Evolutionary conservation across 2,329 filamentous ascomycete species (phyloP).

Genomic region (Sporothrix mexicana): DNA sequence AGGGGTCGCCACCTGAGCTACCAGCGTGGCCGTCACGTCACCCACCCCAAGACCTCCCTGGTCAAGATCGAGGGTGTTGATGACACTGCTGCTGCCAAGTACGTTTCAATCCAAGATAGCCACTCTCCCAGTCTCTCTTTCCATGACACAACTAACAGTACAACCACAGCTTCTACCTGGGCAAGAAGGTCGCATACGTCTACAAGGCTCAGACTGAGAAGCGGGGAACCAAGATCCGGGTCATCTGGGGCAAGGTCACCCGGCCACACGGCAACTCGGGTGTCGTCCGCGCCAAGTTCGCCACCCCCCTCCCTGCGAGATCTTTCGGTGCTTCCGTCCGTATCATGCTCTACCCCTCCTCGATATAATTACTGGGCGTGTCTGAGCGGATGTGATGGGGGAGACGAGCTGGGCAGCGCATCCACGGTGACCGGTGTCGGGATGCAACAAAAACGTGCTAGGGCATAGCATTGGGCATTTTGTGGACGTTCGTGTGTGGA

Average conservation of each 20-base stretch:
- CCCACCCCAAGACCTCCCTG: slow-evolving; percentile 87
- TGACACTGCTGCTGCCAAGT: slow-evolving; percentile 85
- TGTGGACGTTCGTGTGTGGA: slow-evolving; percentile 27
- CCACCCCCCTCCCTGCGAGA: slow-evolving; percentile 92
- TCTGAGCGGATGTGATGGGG: not conserved
- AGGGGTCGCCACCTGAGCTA: slow-evolving; percentile 99
- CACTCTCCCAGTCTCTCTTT: slow-evolving; percentile 36
- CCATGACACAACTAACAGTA: slow-evolving; percentile 54
- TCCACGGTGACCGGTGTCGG: slow-evolving; percentile 9
- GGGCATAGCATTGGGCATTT: slow-evolving; percentile 26
- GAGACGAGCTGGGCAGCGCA: not conserved
- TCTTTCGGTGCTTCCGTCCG: slow-evolving; percentile 95
- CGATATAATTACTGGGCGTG: slow-evolving; percentile 74
- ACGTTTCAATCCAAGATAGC: slow-evolving; percentile 50
- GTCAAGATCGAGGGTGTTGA: slow-evolving; percentile 99
- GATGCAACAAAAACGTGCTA: slow-evolving; percentile 19
- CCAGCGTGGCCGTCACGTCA: slow-evolving; percentile 92
- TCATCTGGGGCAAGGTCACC: slow-evolving; percentile 51
- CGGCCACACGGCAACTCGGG: slow-evolving; percentile 79
- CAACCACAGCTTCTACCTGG: slow-evolving; percentile 79
- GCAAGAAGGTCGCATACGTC: slow-evolving; percentile 99
- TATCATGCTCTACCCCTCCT: slow-evolving; percentile 97
- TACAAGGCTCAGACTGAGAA: slow-evolving; percentile 96
- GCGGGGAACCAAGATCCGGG: slow-evolving; percentile 96
- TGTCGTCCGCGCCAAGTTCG: slow-evolving; percentile 97